Conservation (phyloP, 23 red algal genomes). For the Cyanidium caldarium region DNA sequence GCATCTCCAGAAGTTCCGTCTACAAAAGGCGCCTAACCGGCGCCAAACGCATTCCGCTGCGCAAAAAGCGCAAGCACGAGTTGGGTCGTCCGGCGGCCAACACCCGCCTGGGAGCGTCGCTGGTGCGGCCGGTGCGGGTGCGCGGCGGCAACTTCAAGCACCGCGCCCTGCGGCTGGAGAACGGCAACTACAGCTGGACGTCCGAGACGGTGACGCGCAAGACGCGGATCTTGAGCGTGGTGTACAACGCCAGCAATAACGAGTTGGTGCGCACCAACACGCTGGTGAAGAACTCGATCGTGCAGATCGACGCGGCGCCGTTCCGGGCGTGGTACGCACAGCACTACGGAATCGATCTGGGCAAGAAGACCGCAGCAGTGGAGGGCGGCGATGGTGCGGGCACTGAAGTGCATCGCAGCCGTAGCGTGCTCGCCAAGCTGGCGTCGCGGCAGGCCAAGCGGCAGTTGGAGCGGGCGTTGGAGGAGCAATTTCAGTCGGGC, state of each 20-base stretch:
- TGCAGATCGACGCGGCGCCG: slow-evolving; percentile 87
- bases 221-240: slow-evolving; percentile 68
- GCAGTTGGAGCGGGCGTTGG: slow-evolving; percentile 37
- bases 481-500: slow-evolving; percentile 71
- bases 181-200: slow-evolving; percentile 84
- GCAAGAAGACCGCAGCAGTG: slow-evolving; percentile 79
- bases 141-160: slow-evolving; percentile 87
- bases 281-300: slow-evolving; percentile 87
- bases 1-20: slow-evolving; percentile 79
- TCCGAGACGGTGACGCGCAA: slow-evolving; percentile 65
- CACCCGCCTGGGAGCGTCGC: slow-evolving; percentile 77
- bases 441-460: slow-evolving; percentile 15
- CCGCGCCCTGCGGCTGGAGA: slow-evolving; percentile 79
- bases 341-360: slow-evolving; percentile 86
- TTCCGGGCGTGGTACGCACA: slow-evolving; percentile 79
- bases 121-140: slow-evolving; percentile 83
- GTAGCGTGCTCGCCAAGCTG: slow-evolving; percentile 24
- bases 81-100: slow-evolving; percentile 77
- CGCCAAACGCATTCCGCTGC: slow-evolving; percentile 53
- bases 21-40: slow-evolving; percentile 97
- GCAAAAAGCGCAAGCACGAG: slow-evolving; percentile 96
- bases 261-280: slow-evolving; percentile 98
- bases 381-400: slow-evolving; percentile 40
- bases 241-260: slow-evolving; percentile 98
- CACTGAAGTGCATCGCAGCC: not conserved